These are phyloP conservation scores for Dalbergia oliveri DNA, from an alignment of 306 rosid genomes.

Conservation along the genomic window DNA sequence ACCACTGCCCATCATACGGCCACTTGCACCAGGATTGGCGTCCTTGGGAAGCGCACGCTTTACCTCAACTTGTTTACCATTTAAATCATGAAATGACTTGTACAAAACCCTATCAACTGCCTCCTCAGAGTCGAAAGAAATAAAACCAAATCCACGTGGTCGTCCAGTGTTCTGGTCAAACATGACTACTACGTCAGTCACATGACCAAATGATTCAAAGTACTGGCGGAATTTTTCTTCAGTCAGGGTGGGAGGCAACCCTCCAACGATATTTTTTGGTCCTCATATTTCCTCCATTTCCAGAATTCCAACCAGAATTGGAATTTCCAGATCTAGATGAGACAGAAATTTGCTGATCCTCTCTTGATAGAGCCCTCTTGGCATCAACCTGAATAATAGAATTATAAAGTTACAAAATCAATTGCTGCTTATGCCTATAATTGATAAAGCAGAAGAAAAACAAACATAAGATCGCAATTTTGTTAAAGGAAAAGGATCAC, in stretches of 20 bases:
- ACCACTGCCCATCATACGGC: constrained; percentile 76
- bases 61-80: constrained; percentile 98
- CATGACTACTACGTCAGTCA: constrained; percentile 97
- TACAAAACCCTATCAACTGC: constrained; percentile 98
- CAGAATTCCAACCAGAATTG: constrained; percentile 68
- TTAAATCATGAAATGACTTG: constrained; percentile 93
- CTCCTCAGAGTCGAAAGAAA: constrained; percentile 91
- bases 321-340: constrained; percentile 73
- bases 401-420: constrained; percentile 46
- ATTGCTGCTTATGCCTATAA: constrained; percentile 28
- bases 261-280: constrained; percentile 98
- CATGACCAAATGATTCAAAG: constrained; percentile 86
- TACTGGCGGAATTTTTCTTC: constrained; percentile 92
- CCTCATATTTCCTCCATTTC: constrained; percentile 83
- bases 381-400: constrained; percentile 84
- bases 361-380: constrained; percentile 96
- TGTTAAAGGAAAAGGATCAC: background rate
- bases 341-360: constrained; percentile 89
- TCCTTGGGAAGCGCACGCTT: constrained; percentile 99
- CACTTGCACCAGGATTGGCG: constrained; percentile 91
- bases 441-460: background rate
- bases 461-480: background rate
- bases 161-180: constrained; percentile 97
- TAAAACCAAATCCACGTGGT: constrained; percentile 97
- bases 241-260: constrained; percentile 85